phyloP scores from a whole-genome alignment of 352 stramenopile genomes.

The Aphanomyces stellatus region DNA sequence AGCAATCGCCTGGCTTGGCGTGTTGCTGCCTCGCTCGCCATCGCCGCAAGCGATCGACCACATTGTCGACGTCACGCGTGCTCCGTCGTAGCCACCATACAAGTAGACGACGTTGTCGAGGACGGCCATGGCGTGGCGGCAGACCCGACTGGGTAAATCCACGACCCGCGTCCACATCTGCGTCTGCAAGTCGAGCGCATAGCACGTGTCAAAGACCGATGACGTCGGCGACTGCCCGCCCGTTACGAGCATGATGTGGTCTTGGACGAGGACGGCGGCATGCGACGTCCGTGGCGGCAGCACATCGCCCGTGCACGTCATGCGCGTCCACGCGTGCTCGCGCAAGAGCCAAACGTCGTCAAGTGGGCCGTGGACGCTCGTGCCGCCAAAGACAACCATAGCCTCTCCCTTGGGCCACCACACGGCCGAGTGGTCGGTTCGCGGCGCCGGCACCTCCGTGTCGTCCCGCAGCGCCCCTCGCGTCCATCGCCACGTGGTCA shows the following conservation, averaged over 20 bases:
- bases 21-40: background rate
- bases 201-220: slow-evolving; percentile 26
- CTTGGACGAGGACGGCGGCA: slow-evolving; percentile 38
- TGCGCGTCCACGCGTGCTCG: slow-evolving; percentile 30
- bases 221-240: slow-evolving; percentile 48
- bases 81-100: slow-evolving; percentile 6
- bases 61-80: background rate
- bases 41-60: background rate
- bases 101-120: background rate
- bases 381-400: slow-evolving; percentile 50
- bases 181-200: slow-evolving; percentile 37
- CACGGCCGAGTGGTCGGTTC: slow-evolving; percentile 12
- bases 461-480: background rate
- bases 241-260: slow-evolving; percentile 45
- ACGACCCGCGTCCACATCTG: background rate
- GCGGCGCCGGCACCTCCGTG: background rate
- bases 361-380: slow-evolving; percentile 55
- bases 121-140: slow-evolving; percentile 5
- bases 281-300: slow-evolving; percentile 55
- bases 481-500: slow-evolving; percentile 83
- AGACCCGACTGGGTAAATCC: background rate
- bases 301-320: slow-evolving; percentile 35
- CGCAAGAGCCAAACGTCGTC: slow-evolving; percentile 66
- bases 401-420: background rate
- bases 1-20: no score